Evolutionary conservation across 139 green algal genomes (phyloP).

Genomic region (Coelastrella sp.): DNA sequence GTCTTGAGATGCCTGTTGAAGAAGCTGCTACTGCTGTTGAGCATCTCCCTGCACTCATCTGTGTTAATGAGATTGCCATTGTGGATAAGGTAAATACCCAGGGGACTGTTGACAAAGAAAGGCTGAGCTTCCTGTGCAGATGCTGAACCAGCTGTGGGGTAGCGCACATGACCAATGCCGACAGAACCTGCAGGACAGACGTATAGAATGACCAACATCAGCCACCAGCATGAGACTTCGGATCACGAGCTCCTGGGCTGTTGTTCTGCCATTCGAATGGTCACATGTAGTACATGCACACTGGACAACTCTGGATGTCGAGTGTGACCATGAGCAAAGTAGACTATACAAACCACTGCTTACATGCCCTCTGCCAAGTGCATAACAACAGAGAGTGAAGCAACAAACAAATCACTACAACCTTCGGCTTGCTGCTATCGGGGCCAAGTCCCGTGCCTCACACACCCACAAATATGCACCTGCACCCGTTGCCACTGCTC

Average conservation of each 20-base stretch:
- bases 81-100: constrained; percentile 99
- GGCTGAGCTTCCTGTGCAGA: constrained; percentile 96
- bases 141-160: constrained; percentile 95
- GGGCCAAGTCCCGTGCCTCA: no score
- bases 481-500: no score
- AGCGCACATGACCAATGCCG: constrained; percentile 94
- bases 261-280: no score
- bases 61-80: constrained; percentile 99
- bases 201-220: no score
- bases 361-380: no score
- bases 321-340: no score
- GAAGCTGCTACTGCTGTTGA: constrained; percentile 79
- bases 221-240: neutral
- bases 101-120: constrained; percentile 98
- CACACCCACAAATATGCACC: no score
- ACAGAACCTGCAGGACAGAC: constrained; percentile 61
- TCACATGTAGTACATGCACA: no score
- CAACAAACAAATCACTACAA: neutral
- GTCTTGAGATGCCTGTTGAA: constrained; percentile 94
- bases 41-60: constrained; percentile 70
- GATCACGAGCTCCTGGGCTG: neutral
- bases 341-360: no score
- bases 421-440: no score
- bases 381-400: neutral
- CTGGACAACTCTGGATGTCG: no score